These are phyloP conservation scores for Pichia nakasei DNA, from an alignment of 805 yeast genomes.

Conservation along the genomic window DNA sequence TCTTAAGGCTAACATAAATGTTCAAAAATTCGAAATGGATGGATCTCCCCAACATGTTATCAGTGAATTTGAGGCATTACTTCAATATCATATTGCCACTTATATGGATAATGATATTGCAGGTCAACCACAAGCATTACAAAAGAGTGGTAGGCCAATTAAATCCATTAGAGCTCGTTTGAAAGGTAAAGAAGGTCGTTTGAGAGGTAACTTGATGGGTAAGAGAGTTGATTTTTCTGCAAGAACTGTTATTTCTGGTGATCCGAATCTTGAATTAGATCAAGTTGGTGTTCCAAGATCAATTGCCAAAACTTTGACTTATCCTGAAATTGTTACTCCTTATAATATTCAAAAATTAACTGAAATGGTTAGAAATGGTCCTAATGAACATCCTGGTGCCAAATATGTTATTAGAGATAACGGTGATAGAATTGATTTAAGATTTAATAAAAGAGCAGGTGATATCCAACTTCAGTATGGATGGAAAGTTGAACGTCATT, in stretches of 20 bases:
- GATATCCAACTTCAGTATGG: conserved; percentile 97
- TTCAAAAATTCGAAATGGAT: conserved; percentile 95
- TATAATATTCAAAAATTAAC: conserved; percentile 91
- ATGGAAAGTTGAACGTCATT: conserved; percentile 98
- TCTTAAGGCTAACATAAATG: conserved; percentile 90
- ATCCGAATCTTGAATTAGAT: conserved; percentile 93
- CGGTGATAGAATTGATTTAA: conserved; percentile 96
- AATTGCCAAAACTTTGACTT: conserved; percentile 89
- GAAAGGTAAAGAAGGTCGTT: conserved; percentile 98
- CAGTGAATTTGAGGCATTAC: conserved; percentile 87
- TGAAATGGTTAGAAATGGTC: conserved; percentile 92
- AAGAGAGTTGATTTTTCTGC: conserved; percentile 99
- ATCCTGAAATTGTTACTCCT: conserved; percentile 97
- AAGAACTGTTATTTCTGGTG: conserved; percentile 98
- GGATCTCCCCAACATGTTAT: conserved; percentile 99
- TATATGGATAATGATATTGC: conserved; percentile 99
- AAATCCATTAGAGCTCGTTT: conserved; percentile 98
- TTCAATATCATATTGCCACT: conserved; percentile 97
- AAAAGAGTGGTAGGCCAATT: conserved; percentile 97
- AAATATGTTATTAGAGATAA: conserved; percentile 96
- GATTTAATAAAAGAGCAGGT: conserved; percentile 97
- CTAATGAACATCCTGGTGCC: conserved; percentile 99
- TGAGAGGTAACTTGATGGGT: conserved; percentile 98
- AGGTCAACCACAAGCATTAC: conserved; percentile 98
- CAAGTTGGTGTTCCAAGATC: conserved; percentile 98